Conservation (phyloP, 2,329 filamentous ascomycete genomes). For the Epichloe baconii region DNA sequence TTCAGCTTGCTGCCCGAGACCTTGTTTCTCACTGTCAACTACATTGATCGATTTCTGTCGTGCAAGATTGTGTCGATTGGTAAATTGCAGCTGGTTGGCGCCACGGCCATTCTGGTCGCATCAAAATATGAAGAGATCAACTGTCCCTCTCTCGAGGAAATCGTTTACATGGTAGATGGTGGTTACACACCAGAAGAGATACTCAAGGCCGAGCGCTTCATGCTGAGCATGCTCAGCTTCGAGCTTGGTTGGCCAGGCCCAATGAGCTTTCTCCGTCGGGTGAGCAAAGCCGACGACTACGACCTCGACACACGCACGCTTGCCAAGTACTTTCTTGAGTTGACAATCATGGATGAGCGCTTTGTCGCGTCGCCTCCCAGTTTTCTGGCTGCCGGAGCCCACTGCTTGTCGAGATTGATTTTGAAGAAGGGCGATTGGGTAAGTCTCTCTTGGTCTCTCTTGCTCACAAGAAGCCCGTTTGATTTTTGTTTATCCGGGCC, state of each 20-base stretch:
- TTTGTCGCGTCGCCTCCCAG: slow-evolving; percentile 87
- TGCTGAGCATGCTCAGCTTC: slow-evolving; percentile 92
- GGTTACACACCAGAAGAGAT: slow-evolving; percentile 87
- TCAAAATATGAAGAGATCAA: slow-evolving; percentile 99
- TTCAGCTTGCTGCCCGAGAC: slow-evolving; percentile 90
- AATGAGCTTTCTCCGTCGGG: slow-evolving; percentile 92
- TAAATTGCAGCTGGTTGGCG: slow-evolving; percentile 90
- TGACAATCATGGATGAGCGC: slow-evolving; percentile 95
- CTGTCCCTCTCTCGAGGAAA: slow-evolving; percentile 86
- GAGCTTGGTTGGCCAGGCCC: slow-evolving; percentile 97
- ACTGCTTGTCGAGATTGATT: slow-evolving; percentile 82
- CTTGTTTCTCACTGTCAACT: slow-evolving; percentile 88
- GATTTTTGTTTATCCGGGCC: background rate
- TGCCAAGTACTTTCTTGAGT: slow-evolving; percentile 94
- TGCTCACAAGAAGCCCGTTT: no score
- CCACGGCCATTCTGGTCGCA: slow-evolving; percentile 88
- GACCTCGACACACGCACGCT: slow-evolving; percentile 89
- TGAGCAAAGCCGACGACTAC: slow-evolving; percentile 98
- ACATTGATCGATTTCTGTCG: slow-evolving; percentile 91
- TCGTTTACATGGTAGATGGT: slow-evolving; percentile 95
- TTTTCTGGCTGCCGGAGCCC: slow-evolving; percentile 80
- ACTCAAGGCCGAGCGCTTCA: slow-evolving; percentile 92
- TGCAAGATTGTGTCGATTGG: slow-evolving; percentile 88
- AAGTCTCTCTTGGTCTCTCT: slow-evolving; percentile 24
- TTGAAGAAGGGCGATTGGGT: slow-evolving; percentile 90